A percentile compares a stretch with the other conserved stretches of the same genome.
phyloP scores from a whole-genome alignment of 768 basidiomycete genomes.

The Fistulinella prunicolor region DNA sequence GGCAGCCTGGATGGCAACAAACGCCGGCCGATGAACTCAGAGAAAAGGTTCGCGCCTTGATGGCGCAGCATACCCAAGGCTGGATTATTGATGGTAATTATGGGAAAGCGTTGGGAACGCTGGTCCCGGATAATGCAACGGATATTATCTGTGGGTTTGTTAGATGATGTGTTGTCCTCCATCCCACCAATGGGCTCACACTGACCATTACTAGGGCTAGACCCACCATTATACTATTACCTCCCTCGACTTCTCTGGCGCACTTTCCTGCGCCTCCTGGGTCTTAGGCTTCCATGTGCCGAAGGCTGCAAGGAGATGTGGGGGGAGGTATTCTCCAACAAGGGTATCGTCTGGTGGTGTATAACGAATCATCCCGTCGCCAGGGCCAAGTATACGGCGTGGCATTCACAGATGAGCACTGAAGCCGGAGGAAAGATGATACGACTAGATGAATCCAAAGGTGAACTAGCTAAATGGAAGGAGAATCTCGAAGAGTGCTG shows the following conservation, averaged over 20 bases:
- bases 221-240: constrained; percentile 60
- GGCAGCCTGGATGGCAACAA: constrained; percentile 48
- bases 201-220: constrained; percentile 48
- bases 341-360: constrained; percentile 51
- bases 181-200: constrained; percentile 4
- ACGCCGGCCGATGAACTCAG: constrained; percentile 28
- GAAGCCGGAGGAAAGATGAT: constrained; percentile 40
- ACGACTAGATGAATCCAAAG: constrained; percentile 51
- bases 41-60: constrained; percentile 19
- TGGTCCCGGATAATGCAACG: constrained; percentile 41
- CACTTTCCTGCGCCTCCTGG: constrained; percentile 45
- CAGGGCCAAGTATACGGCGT: constrained; percentile 16
- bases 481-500: constrained; percentile 9
- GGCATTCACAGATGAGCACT: constrained; percentile 19
- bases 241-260: constrained; percentile 56
- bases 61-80: constrained; percentile 33
- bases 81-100: constrained; percentile 60
- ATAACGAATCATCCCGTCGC: constrained; percentile 37
- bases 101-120: constrained; percentile 22
- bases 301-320: constrained; percentile 47
- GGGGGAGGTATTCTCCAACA: constrained; percentile 42
- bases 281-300: constrained; percentile 40
- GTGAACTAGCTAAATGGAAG: constrained; percentile 42
- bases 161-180: not conserved
- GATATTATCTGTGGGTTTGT: constrained; percentile 50